These are phyloP conservation scores for Diutina neorugosa DNA, from an alignment of 1,139 yeast species.

Conservation along the genomic window DNA sequence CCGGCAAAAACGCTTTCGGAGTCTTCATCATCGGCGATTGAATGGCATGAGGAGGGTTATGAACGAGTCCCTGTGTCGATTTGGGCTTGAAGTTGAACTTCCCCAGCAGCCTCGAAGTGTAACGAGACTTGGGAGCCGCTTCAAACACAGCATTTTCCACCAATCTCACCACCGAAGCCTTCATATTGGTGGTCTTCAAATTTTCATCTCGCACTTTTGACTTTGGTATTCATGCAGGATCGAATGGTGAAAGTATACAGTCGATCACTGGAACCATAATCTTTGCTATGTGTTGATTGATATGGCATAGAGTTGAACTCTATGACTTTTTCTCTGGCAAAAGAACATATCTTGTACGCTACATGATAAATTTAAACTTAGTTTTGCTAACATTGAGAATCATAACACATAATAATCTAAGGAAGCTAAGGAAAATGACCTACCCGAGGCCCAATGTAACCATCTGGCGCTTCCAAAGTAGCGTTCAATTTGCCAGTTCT, in stretches of 20 bases:
- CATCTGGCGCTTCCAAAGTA: not conserved
- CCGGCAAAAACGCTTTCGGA: slow-evolving; percentile 3
- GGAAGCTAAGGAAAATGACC: not conserved
- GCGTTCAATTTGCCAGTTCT: not conserved
- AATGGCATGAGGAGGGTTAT: slow-evolving; percentile 21
- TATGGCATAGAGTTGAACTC: no score
- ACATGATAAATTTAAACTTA: no score
- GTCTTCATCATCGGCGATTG: slow-evolving; percentile 2
- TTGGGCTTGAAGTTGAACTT: slow-evolving; percentile 30
- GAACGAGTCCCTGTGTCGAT: slow-evolving; percentile 26
- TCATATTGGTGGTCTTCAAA: not conserved
- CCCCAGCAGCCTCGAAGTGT: not conserved
- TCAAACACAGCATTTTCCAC: not conserved
- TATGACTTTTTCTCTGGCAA: no score
- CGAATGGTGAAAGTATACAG: not conserved
- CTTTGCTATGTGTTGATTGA: no score
- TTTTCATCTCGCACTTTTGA: not conserved
- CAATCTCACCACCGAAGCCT: slow-evolving; percentile 1
- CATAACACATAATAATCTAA: no score
- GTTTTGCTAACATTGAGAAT: not conserved
- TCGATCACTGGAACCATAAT: not conserved
- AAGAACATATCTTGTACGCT: no score
- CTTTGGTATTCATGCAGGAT: not conserved
- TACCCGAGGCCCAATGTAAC: slow-evolving; percentile 1
- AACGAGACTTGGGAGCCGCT: slow-evolving; percentile 2